Evolutionary conservation across 2,329 filamentous ascomycete genomes (phyloP).

Genomic region (Gnomoniopsis sp.): DNA sequence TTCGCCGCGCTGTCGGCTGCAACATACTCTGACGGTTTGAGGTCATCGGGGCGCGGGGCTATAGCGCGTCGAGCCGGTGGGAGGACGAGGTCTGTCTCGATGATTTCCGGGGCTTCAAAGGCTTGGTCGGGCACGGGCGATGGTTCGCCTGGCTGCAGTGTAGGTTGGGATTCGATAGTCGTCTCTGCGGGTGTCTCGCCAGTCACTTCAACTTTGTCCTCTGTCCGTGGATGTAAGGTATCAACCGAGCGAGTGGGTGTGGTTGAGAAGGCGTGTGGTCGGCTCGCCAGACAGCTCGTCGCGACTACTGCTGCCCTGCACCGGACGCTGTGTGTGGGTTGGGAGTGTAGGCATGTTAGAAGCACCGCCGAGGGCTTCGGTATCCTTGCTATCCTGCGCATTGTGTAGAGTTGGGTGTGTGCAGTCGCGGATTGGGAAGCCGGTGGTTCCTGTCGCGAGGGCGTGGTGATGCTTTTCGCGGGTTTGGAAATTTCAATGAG

Average conservation of each 20-base stretch:
- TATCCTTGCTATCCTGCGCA: constrained; percentile 17
- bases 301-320: constrained; percentile 9
- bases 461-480: background rate
- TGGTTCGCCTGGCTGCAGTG: background rate
- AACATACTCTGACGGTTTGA: background rate
- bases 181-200: background rate
- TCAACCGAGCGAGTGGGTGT: constrained; percentile 5
- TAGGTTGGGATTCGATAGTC: background rate
- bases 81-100: constrained; percentile 23
- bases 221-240: background rate
- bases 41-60: constrained; percentile 11
- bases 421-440: background rate
- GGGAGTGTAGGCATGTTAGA: constrained; percentile 11
- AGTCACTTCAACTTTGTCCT: background rate
- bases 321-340: background rate
- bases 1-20: constrained; percentile 38
- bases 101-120: background rate
- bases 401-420: background rate
- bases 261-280: constrained; percentile 15
- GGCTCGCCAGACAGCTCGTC: background rate
- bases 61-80: constrained; percentile 17
- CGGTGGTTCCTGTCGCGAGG: background rate
- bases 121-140: too few relatives aligned
- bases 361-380: constrained; percentile 12
- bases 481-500: constrained; percentile 13